Evolutionary conservation across 2,329 filamentous ascomycete genomes (phyloP).

Genomic region (Cadophora luteo-olivacea): DNA sequence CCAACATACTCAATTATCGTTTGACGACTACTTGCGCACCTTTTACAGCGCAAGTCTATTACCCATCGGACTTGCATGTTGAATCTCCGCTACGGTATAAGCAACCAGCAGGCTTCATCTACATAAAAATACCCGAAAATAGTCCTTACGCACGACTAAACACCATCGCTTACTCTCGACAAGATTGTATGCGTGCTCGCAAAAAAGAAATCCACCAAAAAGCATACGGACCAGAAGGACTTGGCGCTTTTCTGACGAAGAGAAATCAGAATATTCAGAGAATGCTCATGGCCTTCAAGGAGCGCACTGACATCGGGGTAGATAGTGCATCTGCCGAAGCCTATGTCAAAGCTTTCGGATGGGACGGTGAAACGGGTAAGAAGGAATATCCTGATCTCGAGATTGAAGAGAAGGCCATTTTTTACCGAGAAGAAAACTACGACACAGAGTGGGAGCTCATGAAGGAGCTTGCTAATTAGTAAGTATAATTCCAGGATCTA

Average conservation of each 20-base stretch:
- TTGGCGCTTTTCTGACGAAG: background rate
- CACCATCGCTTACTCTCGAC: background rate
- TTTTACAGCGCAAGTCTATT: background rate
- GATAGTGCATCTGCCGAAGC: background rate
- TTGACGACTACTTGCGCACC: background rate
- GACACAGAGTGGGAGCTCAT: background rate
- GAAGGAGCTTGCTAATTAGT: background rate
- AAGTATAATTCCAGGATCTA: background rate
- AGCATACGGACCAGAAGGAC: background rate
- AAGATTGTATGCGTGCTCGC: constrained; percentile 1
- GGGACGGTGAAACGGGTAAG: background rate
- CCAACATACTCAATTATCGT: background rate
- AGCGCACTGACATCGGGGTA: background rate
- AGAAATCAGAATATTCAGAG: background rate
- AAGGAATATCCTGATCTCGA: background rate
- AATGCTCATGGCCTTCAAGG: background rate
- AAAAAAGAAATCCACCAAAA: background rate
- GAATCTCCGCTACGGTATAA: background rate
- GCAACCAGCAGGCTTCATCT: background rate
- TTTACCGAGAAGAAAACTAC: background rate
- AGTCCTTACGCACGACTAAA: background rate
- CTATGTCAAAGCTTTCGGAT: background rate
- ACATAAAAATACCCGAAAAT: background rate
- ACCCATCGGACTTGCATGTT: background rate
- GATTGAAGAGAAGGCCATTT: background rate